A percentile compares a stretch with the other conserved stretches of the same genome.
Conservation (phyloP, 805 yeast genomes). For the Ogataea degrootiae region DNA sequence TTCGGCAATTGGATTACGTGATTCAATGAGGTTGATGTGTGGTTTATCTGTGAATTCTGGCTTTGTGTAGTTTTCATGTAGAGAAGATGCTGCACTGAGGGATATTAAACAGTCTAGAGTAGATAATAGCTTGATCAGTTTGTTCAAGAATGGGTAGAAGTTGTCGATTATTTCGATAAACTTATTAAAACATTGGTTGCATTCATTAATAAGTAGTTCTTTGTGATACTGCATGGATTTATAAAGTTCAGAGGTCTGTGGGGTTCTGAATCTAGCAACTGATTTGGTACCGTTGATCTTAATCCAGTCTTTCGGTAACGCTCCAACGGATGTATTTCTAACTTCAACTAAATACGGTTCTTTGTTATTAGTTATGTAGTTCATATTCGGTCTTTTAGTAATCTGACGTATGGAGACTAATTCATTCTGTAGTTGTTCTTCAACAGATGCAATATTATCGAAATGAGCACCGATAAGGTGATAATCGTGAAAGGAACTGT, state of each 20-base stretch:
- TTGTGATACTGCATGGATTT: constrained; percentile 55
- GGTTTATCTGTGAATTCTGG: constrained; percentile 49
- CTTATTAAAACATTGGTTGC: constrained; percentile 42
- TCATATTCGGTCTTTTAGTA: constrained; percentile 52
- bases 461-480: constrained; percentile 33
- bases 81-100: constrained; percentile 53
- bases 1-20: constrained; percentile 40
- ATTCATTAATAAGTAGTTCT: constrained; percentile 43
- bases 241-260: constrained; percentile 46
- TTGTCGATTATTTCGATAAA: constrained; percentile 38
- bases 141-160: constrained; percentile 34
- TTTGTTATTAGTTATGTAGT: constrained; percentile 51
- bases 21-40: constrained; percentile 45
- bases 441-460: constrained; percentile 39
- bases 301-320: constrained; percentile 71
- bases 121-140: constrained; percentile 44
- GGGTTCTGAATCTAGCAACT: constrained; percentile 70
- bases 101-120: constrained; percentile 65
- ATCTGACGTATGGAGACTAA: constrained; percentile 40
- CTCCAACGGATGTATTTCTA: constrained; percentile 48
- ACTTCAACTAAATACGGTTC: constrained; percentile 78
- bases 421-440: constrained; percentile 46
- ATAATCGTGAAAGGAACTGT: constrained; percentile 37
- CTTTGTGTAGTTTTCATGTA: constrained; percentile 39
- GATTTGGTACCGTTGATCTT: constrained; percentile 65